Evolutionary conservation across 129 eudicot species (phyloP).

Genomic region (Flaveria bidentis): DNA sequence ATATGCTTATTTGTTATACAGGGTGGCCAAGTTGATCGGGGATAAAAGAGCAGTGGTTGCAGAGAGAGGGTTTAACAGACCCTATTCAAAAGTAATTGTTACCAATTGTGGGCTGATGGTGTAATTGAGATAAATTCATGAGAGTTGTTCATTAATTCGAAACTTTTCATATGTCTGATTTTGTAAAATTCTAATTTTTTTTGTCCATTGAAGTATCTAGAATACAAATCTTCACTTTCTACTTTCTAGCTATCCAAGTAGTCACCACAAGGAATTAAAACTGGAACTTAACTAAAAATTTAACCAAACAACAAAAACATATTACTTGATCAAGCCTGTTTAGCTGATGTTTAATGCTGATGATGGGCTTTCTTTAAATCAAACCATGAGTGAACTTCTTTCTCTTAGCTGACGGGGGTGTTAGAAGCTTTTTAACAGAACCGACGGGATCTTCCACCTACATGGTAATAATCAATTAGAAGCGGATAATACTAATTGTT

Average conservation of each 20-base stretch:
- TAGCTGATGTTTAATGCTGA: slow-evolving; percentile 11
- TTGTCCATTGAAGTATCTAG: slow-evolving; percentile 17
- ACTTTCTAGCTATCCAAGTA: slow-evolving; percentile 15
- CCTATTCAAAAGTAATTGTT: slow-evolving; percentile 81
- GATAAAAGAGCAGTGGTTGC: slow-evolving; percentile 98
- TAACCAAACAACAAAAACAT: slow-evolving; percentile 10
- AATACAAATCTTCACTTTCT: slow-evolving; percentile 13
- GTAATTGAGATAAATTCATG: slow-evolving; percentile 29
- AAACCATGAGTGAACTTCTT: slow-evolving; percentile 46
- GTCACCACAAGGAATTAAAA: slow-evolving; percentile 29
- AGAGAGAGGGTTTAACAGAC: slow-evolving; percentile 92
- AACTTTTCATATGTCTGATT: slow-evolving; percentile 7
- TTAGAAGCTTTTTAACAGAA: slow-evolving; percentile 69
- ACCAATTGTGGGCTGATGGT: slow-evolving; percentile 75
- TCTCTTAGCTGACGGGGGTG: slow-evolving; percentile 64
- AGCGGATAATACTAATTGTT: background rate
- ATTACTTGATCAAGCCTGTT: slow-evolving; percentile 10
- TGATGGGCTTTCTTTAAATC: slow-evolving; percentile 36
- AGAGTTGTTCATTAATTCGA: slow-evolving; percentile 30
- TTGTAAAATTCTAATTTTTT: slow-evolving; percentile 20
- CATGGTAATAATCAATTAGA: slow-evolving; percentile 12
- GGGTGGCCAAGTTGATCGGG: slow-evolving; percentile 97
- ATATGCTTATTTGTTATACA: slow-evolving; percentile 30
- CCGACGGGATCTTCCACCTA: slow-evolving; percentile 93
- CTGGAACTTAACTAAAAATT: slow-evolving; percentile 1